Evolutionary conservation across 2,329 filamentous ascomycete genomes (phyloP), one percentile per base, ranked within the genome.

Genomic region (Leptographium wingfieldii): DNA sequence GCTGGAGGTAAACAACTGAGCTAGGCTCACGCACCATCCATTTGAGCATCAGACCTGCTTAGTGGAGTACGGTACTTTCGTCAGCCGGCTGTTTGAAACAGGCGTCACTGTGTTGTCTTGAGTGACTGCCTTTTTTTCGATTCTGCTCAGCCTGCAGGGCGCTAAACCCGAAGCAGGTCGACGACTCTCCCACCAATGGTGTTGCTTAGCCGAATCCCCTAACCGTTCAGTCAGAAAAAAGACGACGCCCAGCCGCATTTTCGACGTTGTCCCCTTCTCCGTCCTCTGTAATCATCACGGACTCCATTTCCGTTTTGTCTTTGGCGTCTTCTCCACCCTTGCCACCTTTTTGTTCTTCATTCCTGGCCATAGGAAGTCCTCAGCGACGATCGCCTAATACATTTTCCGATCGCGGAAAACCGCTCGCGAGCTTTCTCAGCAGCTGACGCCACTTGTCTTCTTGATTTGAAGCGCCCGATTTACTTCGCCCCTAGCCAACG

Each of bases 191-290:
- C 31, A 29, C 63, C 63, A 65, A 65, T 65, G 51, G 60, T 5
- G 29, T n/a, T 14, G 56, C 55, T 31, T 52, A 27, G 57, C 58
- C 48, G 49, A 40, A 25, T 52, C 56, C 57, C 55, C 60, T 51
- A 52, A 51, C 51, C 55, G 57, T 58, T 49, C 60, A 65, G 63
- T 61, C 55, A 59, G 62, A 60, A 62, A 60, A 60, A 64, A 48
- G 43, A 60, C 56, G 56, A 27, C 40, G 27, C 57, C 61, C 60
- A 62, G 61, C 64, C 64, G 61, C 60, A 65, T 59, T 64, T 64
- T 63, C 59, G 54, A 62, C 60, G 58, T 63, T 56, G 54, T 60
- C 56, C 51, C 55, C 52, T 61, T 56, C 33, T 43, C 31, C 53
- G 31, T 59, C 29, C 33, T 55, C 40, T 54, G 38, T n/a, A 40